These are phyloP conservation scores for Cladophialophora immunda DNA, from an alignment of 2,329 filamentous ascomycete genomes.

Conservation along the genomic window DNA sequence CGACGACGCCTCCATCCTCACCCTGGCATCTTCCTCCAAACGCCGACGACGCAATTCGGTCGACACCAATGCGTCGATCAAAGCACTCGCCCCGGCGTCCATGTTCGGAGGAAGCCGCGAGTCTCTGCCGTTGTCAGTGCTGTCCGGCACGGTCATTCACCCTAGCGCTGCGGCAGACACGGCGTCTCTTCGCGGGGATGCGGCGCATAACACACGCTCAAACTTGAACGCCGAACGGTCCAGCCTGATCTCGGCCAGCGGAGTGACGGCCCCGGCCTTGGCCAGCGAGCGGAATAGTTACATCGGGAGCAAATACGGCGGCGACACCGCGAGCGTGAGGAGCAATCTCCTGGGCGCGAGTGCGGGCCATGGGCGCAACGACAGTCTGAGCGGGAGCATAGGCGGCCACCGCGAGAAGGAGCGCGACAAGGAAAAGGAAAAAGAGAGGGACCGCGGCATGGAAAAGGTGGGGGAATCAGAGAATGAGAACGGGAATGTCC, in stretches of 20 bases:
- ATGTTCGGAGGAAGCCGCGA: slow-evolving; percentile 71
- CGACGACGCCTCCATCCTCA: slow-evolving; percentile 72
- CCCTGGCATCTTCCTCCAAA: slow-evolving; percentile 71
- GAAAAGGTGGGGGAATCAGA: slow-evolving; percentile 6
- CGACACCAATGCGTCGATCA: slow-evolving; percentile 72
- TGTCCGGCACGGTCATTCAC: slow-evolving; percentile 63
- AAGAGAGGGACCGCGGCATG: slow-evolving; percentile 27
- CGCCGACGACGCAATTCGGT: slow-evolving; percentile 69
- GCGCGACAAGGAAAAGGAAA: slow-evolving; percentile 27
- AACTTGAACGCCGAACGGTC: slow-evolving; percentile 67
- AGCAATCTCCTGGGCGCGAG: slow-evolving; percentile 76
- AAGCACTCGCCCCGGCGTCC: slow-evolving; percentile 69
- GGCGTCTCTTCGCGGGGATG: slow-evolving; percentile 47
- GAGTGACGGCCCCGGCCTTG: slow-evolving; percentile 67
- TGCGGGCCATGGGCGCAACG: slow-evolving; percentile 51
- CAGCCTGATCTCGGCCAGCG: slow-evolving; percentile 79
- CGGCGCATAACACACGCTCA: slow-evolving; percentile 59
- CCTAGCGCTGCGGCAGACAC: slow-evolving; percentile 50
- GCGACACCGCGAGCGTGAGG: slow-evolving; percentile 78
- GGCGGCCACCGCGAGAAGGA: slow-evolving; percentile 31
- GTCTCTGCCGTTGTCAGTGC: slow-evolving; percentile 68
- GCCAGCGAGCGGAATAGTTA: slow-evolving; percentile 82
- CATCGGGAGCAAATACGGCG: slow-evolving; percentile 70
- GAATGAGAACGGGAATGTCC: slow-evolving; percentile 7
- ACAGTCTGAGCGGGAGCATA: slow-evolving; percentile 38